These are phyloP conservation scores for Arthroderma uncinatum DNA, from an alignment of 2,329 filamentous ascomycete species.

Conservation along the genomic window DNA sequence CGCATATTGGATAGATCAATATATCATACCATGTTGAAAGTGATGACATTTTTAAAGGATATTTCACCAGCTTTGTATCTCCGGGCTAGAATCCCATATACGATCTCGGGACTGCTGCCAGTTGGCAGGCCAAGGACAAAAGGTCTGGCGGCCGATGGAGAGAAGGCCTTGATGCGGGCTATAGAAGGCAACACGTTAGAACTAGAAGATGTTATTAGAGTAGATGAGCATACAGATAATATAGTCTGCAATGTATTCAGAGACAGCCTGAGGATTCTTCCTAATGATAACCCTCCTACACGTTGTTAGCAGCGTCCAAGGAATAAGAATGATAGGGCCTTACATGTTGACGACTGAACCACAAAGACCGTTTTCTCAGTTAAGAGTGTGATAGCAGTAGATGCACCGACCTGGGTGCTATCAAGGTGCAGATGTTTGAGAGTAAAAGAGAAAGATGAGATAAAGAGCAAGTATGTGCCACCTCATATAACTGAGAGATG, in stretches of 20 bases:
- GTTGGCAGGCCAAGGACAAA: constrained; percentile 79
- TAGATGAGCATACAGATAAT: constrained; percentile 50
- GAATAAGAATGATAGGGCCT: background rate
- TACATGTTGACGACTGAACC: background rate
- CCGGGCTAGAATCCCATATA: constrained; percentile 64
- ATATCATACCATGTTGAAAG: constrained; percentile 72
- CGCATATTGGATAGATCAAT: background rate
- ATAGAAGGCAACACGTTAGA: background rate
- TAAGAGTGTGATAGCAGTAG: no score
- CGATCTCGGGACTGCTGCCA: constrained; percentile 65
- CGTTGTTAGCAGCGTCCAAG: background rate
- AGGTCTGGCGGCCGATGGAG: constrained; percentile 58
- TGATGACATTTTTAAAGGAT: constrained; percentile 79
- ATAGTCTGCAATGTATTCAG: constrained; percentile 69
- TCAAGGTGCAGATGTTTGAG: no score
- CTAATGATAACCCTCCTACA: constrained; percentile 73
- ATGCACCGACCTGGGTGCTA: no score
- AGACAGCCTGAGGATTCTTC: constrained; percentile 57
- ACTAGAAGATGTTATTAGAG: background rate
- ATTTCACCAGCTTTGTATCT: constrained; percentile 43
- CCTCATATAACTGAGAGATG: no score
- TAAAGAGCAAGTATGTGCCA: no score
- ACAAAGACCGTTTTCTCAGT: no score
- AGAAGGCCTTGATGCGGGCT: constrained; percentile 69
- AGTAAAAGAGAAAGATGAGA: no score